Evolutionary conservation across 2,329 filamentous ascomycete genomes (phyloP), one percentile per base, ranked within the genome.

Genomic region (Diaporthe sp.): DNA sequence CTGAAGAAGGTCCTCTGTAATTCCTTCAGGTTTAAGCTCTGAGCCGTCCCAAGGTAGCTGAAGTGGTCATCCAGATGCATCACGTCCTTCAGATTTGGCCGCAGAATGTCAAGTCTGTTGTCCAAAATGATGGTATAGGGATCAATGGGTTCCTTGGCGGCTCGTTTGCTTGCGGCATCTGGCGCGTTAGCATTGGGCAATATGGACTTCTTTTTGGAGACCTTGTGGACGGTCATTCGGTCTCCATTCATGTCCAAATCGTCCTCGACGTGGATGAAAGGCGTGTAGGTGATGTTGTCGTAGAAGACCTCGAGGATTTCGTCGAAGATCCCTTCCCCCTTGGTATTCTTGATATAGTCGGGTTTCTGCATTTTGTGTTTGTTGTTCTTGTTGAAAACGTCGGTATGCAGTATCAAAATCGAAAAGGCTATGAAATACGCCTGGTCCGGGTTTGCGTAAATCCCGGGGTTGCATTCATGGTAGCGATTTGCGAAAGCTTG

Each of bases 351-450:
- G 79, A 98, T 89, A 84, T 99, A 99, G 81, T 98, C 97, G 0
- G 90, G 86, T 82, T 98, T 97, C 81, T 98, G 95, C 97, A 99
- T 99, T 85, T 99, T 99, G 83, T 97, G 91, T 86, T 98, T 98
- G 86, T 98, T 98, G 87, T 98, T 99, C 85, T 98, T 98, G 88
- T 99, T 99, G 91, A 98, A 98, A n/a, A 98, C 95, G 82, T 99
- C 97, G 0, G 97, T 98, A 80, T 99, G 97, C 46, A 99, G 88
- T 79, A 99, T 98, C 76, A 99, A 90, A 74, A 99, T 92, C 2
- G 96, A 98, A 82, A 99, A 99, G 22, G 96, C 95, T 78, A 98
- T 96, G 81, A 98, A 98, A 83, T 98, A 98, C n/a, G 97, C 96
- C 85, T 98, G 95, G 81, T 98, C 97, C 79, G 95, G 92, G 46